Conservation (phyloP, 139 green algal genomes). For the Chlamydomonas applanata region DNA sequence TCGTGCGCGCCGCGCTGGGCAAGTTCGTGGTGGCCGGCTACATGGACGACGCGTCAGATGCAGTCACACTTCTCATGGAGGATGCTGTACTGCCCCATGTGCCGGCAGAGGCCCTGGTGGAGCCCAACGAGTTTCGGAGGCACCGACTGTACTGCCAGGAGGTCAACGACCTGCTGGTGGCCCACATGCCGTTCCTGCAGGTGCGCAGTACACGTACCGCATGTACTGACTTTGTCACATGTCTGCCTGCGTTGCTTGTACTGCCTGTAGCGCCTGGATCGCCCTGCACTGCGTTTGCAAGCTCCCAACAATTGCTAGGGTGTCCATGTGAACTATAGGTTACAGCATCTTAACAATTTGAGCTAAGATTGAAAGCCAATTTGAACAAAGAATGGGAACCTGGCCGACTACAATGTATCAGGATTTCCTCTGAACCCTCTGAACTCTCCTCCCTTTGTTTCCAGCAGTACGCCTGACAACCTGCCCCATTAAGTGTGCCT, state of each 20-base stretch:
- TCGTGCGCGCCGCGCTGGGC: slow-evolving; percentile 34
- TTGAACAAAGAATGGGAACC: no score
- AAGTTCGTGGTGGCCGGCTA: slow-evolving; percentile 38
- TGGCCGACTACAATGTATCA: no score
- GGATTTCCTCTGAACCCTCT: neutral
- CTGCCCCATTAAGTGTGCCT: no score
- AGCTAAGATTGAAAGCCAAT: no score
- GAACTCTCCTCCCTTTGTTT: slow-evolving; percentile 12
- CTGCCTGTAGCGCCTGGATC: neutral
- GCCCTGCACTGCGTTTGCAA: neutral
- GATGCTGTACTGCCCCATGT: slow-evolving; percentile 22
- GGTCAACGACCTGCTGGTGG: slow-evolving; percentile 14
- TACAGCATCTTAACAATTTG: no score
- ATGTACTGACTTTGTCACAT: no score
- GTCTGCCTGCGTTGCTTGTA: neutral
- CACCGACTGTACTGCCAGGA: slow-evolving; percentile 6
- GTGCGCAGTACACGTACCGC: no score
- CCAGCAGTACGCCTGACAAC: no score
- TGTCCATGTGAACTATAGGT: no score
- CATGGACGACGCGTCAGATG: neutral
- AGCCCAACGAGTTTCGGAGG: slow-evolving; percentile 38
- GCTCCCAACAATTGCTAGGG: neutral
- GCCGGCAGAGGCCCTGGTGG: slow-evolving; percentile 26
- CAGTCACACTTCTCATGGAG: neutral
- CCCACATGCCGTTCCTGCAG: slow-evolving; percentile 4